Percentiles rank a stretch among this genome's conserved stretches.
phyloP scores from a whole-genome alignment of 441 rosid genomes.

The Manihot esculenta region DNA sequence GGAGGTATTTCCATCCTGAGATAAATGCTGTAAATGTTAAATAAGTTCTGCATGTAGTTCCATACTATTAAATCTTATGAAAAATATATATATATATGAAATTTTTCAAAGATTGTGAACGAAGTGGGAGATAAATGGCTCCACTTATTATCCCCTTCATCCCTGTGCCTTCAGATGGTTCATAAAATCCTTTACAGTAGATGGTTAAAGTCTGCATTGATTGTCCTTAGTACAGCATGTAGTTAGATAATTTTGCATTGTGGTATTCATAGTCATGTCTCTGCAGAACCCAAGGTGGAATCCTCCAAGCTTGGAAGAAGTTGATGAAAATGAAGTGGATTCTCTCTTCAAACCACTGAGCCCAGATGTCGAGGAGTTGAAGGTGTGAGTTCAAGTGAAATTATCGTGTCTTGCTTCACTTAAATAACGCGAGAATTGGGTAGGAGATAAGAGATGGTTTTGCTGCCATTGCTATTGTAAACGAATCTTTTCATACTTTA shows the following conservation, averaged over 20 bases:
- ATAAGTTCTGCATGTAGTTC: constrained; percentile 1
- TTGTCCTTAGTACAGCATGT: neutral
- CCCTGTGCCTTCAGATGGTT: neutral
- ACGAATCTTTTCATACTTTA: neutral
- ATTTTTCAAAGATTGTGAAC: neutral
- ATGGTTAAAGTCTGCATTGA: neutral
- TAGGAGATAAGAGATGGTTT: neutral
- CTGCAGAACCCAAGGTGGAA: constrained; percentile 92
- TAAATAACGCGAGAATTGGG: neutral
- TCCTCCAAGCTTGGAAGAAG: constrained; percentile 68
- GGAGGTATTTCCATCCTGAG: too few species aligned
- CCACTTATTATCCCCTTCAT: neutral
- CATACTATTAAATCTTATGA: neutral
- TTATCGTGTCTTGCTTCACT: neutral
- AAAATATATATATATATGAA: neutral
- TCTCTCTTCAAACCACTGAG: constrained; percentile 61
- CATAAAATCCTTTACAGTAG: neutral
- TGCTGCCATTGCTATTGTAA: neutral
- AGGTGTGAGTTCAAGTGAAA: constrained; percentile 34
- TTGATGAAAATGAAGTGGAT: constrained; percentile 59
- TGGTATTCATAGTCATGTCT: neutral
- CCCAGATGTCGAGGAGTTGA: constrained; percentile 54
- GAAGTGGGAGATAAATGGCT: too few species aligned
- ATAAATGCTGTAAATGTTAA: neutral
- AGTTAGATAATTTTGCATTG: neutral